These are phyloP conservation scores for Solanum boliviense DNA, from an alignment of 257 asterid genomes.

Conservation along the genomic window DNA sequence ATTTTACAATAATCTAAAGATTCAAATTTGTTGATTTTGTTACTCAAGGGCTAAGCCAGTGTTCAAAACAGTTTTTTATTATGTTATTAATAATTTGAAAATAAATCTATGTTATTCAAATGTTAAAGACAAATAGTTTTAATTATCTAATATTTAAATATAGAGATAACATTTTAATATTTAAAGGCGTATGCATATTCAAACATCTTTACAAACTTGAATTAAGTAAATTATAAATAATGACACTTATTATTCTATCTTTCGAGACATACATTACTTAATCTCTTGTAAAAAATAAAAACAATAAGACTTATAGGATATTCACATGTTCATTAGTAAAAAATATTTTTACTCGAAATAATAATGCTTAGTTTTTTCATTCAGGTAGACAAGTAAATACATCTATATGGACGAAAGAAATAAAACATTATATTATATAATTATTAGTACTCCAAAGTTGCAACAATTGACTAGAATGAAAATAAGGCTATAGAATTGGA, in stretches of 20 bases:
- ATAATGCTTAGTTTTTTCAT: not conserved
- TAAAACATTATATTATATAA: not conserved
- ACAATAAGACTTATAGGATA: not conserved
- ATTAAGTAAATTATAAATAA: too few species aligned
- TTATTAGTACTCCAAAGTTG: not conserved
- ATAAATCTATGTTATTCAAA: too few species aligned
- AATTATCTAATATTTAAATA: too few species aligned
- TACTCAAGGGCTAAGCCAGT: not conserved
- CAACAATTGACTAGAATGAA: not conserved
- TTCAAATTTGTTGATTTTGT: not conserved
- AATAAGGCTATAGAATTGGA: not conserved
- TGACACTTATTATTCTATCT: not conserved
- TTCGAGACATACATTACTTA: not conserved
- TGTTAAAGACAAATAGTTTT: too few species aligned
- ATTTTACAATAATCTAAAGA: not conserved
- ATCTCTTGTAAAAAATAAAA: not conserved
- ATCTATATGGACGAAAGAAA: not conserved
- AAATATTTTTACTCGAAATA: not conserved
- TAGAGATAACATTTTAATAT: not conserved
- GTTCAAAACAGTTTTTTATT: too few species aligned
- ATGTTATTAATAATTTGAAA: too few species aligned
- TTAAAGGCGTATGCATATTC: too few species aligned
- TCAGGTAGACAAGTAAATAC: not conserved
- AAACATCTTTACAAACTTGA: too few species aligned
- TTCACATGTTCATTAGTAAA: not conserved